A percentile compares a stretch with the other conserved stretches of the same genome.
phyloP scores from a whole-genome alignment of 257 asterid species.

The Pogostemon cablin region DNA sequence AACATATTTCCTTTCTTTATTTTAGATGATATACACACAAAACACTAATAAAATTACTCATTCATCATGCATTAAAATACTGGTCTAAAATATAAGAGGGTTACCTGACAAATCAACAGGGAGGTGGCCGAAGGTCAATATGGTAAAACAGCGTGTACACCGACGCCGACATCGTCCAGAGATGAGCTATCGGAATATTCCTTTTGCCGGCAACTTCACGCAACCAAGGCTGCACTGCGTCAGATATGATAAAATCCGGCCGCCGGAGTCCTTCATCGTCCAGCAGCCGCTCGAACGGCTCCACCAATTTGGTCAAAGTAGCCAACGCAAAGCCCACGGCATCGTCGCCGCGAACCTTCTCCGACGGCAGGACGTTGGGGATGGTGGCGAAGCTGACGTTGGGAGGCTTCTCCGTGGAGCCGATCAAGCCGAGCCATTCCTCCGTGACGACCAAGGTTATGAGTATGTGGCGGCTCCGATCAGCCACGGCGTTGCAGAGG shows the following conservation, averaged over 20 bases:
- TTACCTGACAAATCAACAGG: conserved; percentile 39
- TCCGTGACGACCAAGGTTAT: conserved; percentile 45
- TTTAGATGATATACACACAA: no score
- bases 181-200: conserved; percentile 54
- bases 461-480: conserved; percentile 20
- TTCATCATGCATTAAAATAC: no score
- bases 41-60: no score
- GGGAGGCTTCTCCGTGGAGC: conserved; percentile 34
- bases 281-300: conserved; percentile 52
- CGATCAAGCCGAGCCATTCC: conserved; percentile 38
- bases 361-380: conserved; percentile 66
- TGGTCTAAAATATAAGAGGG: not conserved
- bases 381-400: conserved; percentile 36
- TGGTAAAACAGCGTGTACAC: conserved; percentile 43
- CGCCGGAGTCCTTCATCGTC: conserved; percentile 31
- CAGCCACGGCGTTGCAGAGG: conserved; percentile 42
- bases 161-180: conserved; percentile 59
- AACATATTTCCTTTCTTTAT: no score
- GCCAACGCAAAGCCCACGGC: conserved; percentile 35
- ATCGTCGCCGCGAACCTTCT: conserved; percentile 52
- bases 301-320: conserved; percentile 43
- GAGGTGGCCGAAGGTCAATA: conserved; percentile 49
- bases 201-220: conserved; percentile 38
- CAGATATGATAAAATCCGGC: conserved; percentile 45
- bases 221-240: conserved; percentile 42